Evolutionary conservation across 352 stramenopile genomes (phyloP), one percentile per base, ranked within the genome.

Genomic region (Thraustotheca clavata): DNA sequence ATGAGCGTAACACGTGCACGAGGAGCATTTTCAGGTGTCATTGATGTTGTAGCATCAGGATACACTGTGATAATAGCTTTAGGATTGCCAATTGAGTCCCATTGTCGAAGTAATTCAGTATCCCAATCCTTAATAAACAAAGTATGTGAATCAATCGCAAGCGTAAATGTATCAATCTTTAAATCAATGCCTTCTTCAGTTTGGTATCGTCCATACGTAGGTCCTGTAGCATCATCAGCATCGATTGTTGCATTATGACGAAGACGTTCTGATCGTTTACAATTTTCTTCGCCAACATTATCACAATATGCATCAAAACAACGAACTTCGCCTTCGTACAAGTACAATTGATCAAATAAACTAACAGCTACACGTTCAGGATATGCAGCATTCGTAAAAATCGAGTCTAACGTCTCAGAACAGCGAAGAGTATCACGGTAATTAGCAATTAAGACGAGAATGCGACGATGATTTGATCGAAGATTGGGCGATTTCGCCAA

Each of bases 151-250:
- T 65, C 57, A 31, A 65, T 54, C 8, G 57, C 57, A 26, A 65
- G 27, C 5, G 43, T 46, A 20, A 65, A 65, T 8, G 7, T 33
- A 20, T 65, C 38, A n/a, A 46, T 29, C 11, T n/a, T 24, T 12
- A 65, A 20, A n/a, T 65, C 57, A 46, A 65, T 54, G 57, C 57
- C 57, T 41, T 65, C 6, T 29, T 65, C 57, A 12, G 57, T 54
- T n/a, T 65, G 26, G 27, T 65, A 65, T 12, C 57, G 36, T 12
- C 33, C 57, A n/a, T 39, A 38, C 12, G 57, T 65, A 2, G 57
- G 57, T 4, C 57, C 57, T 7, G 46, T 20, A 31, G 57, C 57
- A 16, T 65, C 2, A 29, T 54, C 46, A 12, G 57, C 57, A 26
- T 65, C 57, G 14, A 65, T 29, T 4, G 57, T 65, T 8, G 39